Evolutionary conservation across 139 green algal genomes (phyloP).

Genomic region (Chlamydomonas eustigma): DNA sequence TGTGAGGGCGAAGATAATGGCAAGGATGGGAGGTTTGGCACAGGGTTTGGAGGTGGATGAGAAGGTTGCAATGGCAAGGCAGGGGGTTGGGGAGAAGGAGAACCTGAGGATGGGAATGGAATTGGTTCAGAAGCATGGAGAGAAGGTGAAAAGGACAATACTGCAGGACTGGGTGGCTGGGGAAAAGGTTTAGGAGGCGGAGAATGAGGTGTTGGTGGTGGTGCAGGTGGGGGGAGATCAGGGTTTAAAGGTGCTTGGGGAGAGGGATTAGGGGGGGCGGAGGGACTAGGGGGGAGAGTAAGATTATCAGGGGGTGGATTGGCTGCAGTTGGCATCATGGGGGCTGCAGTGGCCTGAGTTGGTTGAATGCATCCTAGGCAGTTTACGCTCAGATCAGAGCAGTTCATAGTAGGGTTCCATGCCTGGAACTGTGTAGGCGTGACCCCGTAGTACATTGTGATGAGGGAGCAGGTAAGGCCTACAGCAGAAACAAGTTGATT

Average conservation of each 20-base stretch:
- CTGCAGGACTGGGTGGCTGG: not conserved
- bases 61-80: not conserved
- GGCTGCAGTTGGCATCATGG: no score
- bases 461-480: not conserved
- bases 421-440: not conserved
- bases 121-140: not conserved
- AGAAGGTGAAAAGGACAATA: not conserved
- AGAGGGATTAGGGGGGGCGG: not conserved
- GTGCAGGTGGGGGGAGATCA: not conserved
- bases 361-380: not conserved
- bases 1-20: not conserved
- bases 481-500: not conserved
- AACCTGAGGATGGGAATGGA: not conserved
- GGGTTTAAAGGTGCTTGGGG: not conserved
- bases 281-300: not conserved
- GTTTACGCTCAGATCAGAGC: not conserved
- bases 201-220: not conserved
- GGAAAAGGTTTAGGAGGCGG: not conserved
- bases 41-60: slow-evolving; percentile 1
- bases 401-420: not conserved
- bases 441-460: not conserved
- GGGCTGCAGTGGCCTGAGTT: no score
- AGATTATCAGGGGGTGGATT: no score
- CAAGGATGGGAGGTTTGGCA: no score
- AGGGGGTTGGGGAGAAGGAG: not conserved